Base-by-base conservation (phyloP, 345 rosid genomes). In the Balakata baccata region DNA sequence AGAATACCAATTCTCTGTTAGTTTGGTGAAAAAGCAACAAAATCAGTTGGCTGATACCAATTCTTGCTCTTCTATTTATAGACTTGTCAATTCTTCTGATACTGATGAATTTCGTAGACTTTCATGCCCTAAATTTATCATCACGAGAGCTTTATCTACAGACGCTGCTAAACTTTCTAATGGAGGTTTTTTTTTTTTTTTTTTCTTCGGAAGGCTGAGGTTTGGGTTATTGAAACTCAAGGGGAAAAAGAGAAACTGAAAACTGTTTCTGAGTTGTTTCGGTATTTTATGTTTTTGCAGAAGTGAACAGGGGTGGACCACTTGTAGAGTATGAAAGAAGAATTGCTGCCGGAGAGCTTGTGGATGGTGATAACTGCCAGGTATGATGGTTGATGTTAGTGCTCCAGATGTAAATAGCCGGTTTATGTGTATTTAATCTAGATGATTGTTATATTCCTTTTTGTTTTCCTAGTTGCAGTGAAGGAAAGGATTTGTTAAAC, bases 291-390 rank as follows among this genome's bases (percentile, higher is more conserved):
- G 37, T 8, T 76, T 78, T 45, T 73, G 79, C 84, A 90, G 98
- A 89, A 70, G 80, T 61, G 71, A 81, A 63, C 38, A 80, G 74
- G 79, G 90, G 79, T 45, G 99, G 99, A 47, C 99, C 99, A 0
- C 86, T 89, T 34, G 88, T 91, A 56, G 99, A 92, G 89, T 95
- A 95, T 74, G 91, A 91, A 66, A 85, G 91, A 79, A 81, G 97
- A 80, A 89, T 93, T 75, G 86, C 82, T 56, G 85, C 82, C 0
- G 89, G 98, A 63, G 98, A 95, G 39, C 98, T 95, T 52, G 64
- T 87, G 77, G 97, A 90, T 81, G 98, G 98, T 64, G 99, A 95
- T 80, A 69, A 68, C 57, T 90, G 94, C 80, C 98, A 92, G 90
- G 99, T 95, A 80, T 70, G 37, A 23, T 29, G n/a, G 64, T 41